Percentiles rank a stretch among this genome's conserved stretches.
phyloP scores from a whole-genome alignment of 495 filamentous ascomycete genomes.

The Aspergillus olivimuriae region DNA sequence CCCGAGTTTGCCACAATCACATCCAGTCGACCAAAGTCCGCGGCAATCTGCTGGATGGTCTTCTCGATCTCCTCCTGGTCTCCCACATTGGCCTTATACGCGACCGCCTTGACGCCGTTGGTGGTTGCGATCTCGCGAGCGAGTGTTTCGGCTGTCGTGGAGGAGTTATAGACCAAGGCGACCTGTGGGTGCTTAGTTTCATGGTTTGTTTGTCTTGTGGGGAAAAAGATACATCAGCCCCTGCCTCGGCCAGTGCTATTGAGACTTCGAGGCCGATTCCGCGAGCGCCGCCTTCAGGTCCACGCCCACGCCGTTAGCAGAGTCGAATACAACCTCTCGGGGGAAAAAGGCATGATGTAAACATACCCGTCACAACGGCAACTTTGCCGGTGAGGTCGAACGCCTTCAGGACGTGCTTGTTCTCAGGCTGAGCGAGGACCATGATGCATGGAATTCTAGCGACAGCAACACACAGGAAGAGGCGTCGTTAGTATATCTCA shows the following conservation, averaged over 20 bases:
- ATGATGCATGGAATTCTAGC: conserved; percentile 25
- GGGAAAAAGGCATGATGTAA: neutral
- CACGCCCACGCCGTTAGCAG: no score
- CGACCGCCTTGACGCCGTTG: conserved; percentile 60
- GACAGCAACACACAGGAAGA: no score
- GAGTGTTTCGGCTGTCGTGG: conserved; percentile 56
- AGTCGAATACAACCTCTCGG: no score
- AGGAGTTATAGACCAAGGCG: conserved; percentile 48
- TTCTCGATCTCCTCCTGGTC: conserved; percentile 48
- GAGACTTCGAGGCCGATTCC: conserved; percentile 76
- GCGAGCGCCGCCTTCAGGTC: conserved; percentile 55
- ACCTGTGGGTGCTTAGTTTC: conserved; percentile 32
- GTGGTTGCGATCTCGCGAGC: conserved; percentile 65
- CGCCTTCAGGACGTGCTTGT: conserved; percentile 29
- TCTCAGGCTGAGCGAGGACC: conserved; percentile 32
- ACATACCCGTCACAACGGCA: conserved; percentile 25
- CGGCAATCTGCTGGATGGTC: conserved; percentile 47
- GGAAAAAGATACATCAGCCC: conserved; percentile 48
- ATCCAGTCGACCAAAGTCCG: conserved; percentile 65
- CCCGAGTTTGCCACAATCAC: conserved; percentile 75
- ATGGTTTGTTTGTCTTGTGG: neutral
- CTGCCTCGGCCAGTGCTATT: conserved; percentile 66
- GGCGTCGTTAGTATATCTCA: neutral
- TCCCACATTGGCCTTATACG: conserved; percentile 64
- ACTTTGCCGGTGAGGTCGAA: conserved; percentile 34